Percentiles rank a stretch among this genome's conserved stretches.
Evolutionary conservation across 352 stramenopile species (phyloP).

Genomic region (Globisporangium polare): DNA sequence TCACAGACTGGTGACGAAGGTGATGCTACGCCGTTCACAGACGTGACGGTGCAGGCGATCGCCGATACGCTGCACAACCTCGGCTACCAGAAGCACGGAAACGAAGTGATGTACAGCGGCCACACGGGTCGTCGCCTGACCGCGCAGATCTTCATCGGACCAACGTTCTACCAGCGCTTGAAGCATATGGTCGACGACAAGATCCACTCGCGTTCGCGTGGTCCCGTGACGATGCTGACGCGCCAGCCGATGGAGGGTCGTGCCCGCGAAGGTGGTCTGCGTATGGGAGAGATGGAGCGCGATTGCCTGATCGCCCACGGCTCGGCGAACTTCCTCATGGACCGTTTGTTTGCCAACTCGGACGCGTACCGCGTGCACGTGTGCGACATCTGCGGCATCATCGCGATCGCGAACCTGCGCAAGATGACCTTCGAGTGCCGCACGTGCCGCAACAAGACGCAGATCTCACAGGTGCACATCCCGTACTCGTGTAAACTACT

Average conservation of each 20-base stretch:
- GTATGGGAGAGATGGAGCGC: constrained; percentile 99
- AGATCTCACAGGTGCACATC: constrained; percentile 96
- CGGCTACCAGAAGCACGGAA: constrained; percentile 98
- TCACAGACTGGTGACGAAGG: constrained; percentile 96
- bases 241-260: constrained; percentile 99
- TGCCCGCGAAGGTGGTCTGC: constrained; percentile 96
- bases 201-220: constrained; percentile 96
- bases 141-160: constrained; percentile 98
- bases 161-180: constrained; percentile 99
- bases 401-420: constrained; percentile 97
- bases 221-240: constrained; percentile 97
- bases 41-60: constrained; percentile 97
- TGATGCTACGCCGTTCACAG: constrained; percentile 99
- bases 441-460: constrained; percentile 93
- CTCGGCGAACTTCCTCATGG: constrained; percentile 98
- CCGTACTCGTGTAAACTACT: constrained; percentile 99
- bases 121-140: constrained; percentile 97
- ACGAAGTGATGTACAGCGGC: constrained; percentile 99
- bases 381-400: constrained; percentile 98
- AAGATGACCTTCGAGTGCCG: constrained; percentile 99
- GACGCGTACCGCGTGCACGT: constrained; percentile 99
- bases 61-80: constrained; percentile 93
- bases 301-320: constrained; percentile 99
- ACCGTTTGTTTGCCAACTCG: constrained; percentile 99
- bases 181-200: constrained; percentile 99